Evolutionary conservation across 2,329 filamentous ascomycete species (phyloP), one percentile per base, ranked within the genome.

Genomic region (Fusarium bulbicola): DNA sequence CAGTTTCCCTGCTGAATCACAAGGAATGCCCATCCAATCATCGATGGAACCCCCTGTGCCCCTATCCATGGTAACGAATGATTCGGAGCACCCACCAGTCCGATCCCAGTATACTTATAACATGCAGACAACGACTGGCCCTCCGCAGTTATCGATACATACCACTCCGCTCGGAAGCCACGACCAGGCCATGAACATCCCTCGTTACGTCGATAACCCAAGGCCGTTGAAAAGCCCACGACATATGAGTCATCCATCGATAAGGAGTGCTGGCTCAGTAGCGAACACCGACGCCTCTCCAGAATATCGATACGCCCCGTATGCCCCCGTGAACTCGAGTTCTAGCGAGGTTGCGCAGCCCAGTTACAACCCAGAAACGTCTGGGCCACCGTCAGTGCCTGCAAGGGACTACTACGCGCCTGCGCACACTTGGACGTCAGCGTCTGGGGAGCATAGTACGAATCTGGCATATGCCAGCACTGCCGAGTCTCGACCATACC

Each of bases 241-340:
- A 6, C 86, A 89, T 66, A 82, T 81, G 16, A 86, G 83, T 77
- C 86, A 90, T 70, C 86, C 86, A 57, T 89, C 88, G 3, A 82
- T 89, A 39, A 86, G 88, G 66, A 86, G 85, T 74, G 80, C 81
- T 18, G 82, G 84, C 43, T 87, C 88, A 28, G 81, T 88, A 37
- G 81, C 83, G 40, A 85, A 84, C 76, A 85, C 84, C 56, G 87
- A 89, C 45, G 78, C 84, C 8, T 81, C 87, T 1, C 82, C 85
- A 28, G 88, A 90, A 75, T 90, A 90, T 77, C 85, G 89, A 59
- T 90, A 90, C 71, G 86, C 86, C 6, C 84, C 87, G 6, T 84
- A 82, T 63, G 76, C 78, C 18, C 68, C 78, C 9, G 77, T 80
- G 12, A 77, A 73, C 53, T 63, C 74, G 12, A 77, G 73, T 45